Base-by-base conservation (phyloP, 139 green algal genomes). In the Marvania coccoides region DNA sequence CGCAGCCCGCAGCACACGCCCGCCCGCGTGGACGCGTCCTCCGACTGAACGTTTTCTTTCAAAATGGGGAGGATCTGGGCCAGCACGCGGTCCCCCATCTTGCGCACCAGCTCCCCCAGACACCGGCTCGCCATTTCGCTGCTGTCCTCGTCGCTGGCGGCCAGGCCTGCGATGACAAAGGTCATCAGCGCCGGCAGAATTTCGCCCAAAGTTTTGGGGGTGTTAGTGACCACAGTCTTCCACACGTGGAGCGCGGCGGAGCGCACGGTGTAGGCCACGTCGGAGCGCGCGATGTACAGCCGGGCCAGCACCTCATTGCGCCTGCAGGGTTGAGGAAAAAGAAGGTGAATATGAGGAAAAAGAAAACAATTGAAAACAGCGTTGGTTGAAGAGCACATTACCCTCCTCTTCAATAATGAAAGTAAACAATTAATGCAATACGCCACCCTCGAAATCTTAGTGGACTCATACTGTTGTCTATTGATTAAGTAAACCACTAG, bases 181-280 rank as follows among this genome's bases (percentile, higher is more conserved):
- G 68, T 46, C 88, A 95, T 94, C 15, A 96, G 82, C 2, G 72
- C 56, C 14, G 84, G 82, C 77, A 99, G 80, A 47, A 98, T 93
- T 75, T 95, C 82, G 6, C 79, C 80, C 47, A 97, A 75, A 3
- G 92, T 98, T 57, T 87, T 85, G 34, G 94, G 94, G 9, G 94
- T 99, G 84, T 99, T 99, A 61, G 87, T 84, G 31, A 97, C 91
- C 5, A 97, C 70, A 5, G 84, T 95, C 81, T 97, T 97, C 92
- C 92, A 98, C 51, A 99, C 89, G 74, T 96, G 88, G 51, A 97
- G 71, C 13, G 88, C 83, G 15, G 83, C 84, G 2, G 40, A 31
- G 24, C 94, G 83, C 53, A 99, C 94, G 24, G 74, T 77, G 70
- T 91, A 91, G 46, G 87, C 86, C 19, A 89, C 81, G 69, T 95